Evolutionary conservation across 305 asterid genomes (phyloP).

Genomic region (Solanum hybrid): DNA sequence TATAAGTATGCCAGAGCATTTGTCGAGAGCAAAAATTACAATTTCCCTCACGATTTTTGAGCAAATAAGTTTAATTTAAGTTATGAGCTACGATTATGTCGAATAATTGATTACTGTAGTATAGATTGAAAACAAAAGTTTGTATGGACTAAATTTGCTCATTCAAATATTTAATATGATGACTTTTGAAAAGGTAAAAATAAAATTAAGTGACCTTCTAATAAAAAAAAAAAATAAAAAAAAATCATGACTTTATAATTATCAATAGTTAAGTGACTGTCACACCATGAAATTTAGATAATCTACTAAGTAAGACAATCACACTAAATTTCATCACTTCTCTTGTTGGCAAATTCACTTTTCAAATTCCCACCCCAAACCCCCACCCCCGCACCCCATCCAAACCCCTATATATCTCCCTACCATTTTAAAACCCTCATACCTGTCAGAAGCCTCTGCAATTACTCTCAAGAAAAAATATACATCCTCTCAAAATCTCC

Average conservation of each 20-base stretch:
- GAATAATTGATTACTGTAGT: neutral
- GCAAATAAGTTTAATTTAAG: neutral
- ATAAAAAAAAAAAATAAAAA: no score
- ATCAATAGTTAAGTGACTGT: neutral
- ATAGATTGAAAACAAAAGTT: no score
- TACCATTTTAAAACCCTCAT: no score
- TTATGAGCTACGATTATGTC: neutral
- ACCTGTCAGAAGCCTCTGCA: no score
- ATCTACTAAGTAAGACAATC: neutral
- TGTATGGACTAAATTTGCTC: neutral
- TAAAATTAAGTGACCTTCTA: neutral
- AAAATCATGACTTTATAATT: neutral
- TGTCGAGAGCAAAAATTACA: neutral
- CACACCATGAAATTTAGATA: neutral
- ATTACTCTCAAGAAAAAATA: no score
- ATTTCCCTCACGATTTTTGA: neutral
- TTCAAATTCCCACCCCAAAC: neutral
- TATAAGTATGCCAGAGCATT: neutral
- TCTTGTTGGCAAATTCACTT: no score
- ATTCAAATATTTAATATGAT: neutral
- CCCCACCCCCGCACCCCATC: neutral
- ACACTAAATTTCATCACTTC: no score
- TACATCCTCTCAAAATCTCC: no score
- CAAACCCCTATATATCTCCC: no score
- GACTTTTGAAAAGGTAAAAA: neutral